Base-by-base conservation (phyloP, 2,329 filamentous ascomycete species). In the Alternaria novae-zelandiae region DNA sequence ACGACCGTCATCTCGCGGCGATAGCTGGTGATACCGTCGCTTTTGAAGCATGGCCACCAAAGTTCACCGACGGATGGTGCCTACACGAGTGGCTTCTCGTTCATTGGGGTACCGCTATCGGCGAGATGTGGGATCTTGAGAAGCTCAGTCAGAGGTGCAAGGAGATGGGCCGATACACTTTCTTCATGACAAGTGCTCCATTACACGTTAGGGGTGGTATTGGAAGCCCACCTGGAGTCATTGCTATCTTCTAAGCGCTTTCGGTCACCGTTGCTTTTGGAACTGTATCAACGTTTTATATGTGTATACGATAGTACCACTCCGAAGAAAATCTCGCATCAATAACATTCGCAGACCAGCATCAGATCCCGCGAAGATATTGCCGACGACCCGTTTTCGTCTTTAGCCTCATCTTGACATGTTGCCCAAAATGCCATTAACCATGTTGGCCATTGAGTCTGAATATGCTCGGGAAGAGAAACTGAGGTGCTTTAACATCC, bases 131-230 rank as follows among this genome's bases (percentile, higher is more conserved):
- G 71, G 76, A 80, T 61, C 77, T 90, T 4, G 83, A 86, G 60
- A 82, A 78, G 43, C 76, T 89, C 44, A 82, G 84, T 2, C 79
- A 79, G 23, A 81, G 85, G 58, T 88, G 87, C 72, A 87, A 87
- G 72, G 81, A 81, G 64, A 79, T 82, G 73, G 79, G 82, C 43
- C 80, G 84, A 17, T 90, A 87, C 75, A 86, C 82, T 1, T 91
- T 91, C 70, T 84, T 91, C 78, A 78, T 91, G 10, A 88, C 86
- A 0, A 89, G 86, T 66, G 82, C 82, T 13, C 88, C 88, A 2
- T 72, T 89, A 57, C 88, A 90, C 74, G 82, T 88, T 15, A 83
- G 84, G 4, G 85, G 87, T 26, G 76, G 75, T 1, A 77, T 79
- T 62, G 75, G 76, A 47, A 78, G 74, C 59, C 76, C 77, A 15